Evolutionary conservation across 495 filamentous ascomycete species (phyloP), one percentile per base, ranked within the genome.

Genomic region (Daldinia grandis): DNA sequence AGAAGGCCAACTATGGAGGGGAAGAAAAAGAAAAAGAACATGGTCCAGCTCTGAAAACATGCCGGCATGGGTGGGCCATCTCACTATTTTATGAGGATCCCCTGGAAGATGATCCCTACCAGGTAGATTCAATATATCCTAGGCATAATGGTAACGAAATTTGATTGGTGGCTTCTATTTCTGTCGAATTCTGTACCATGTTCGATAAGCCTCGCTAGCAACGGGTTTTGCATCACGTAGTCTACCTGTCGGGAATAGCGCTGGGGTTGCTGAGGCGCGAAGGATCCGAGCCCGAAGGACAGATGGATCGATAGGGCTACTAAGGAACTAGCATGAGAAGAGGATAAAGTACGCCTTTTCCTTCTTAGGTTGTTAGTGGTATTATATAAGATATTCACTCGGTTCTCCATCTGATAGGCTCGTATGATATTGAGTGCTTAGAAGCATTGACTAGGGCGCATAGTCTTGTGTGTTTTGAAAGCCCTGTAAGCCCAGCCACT

Each of bases 151-250:
- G 33, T 19, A 12, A 25, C 8, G 10, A 17, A 35, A 8, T 51
- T 31, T 33, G 31, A 72, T 72, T 72, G 69, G 69, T 33, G 35
- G 31, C 21, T 68, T 72, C 69, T 72, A 68, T 68, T 72, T 72
- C 47, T 54, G 69, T 64, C 42, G 59, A 64, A 59, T 60, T 40
- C 15, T 40, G 38, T 6, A 40, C 38, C 38, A 17, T 40, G n/a
- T 8, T 40, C 38, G 38, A 40, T 5, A 40, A 40, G 38, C 6
- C 38, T 40, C 2, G 19, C 42, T 21, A 47, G 42, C 17, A 21
- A 21, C 12, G 17, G 17, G 6, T 8, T 47, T 21, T n/a, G 40
- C 17, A 58, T 69, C 59, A 58, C 44, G 58, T 30, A 44, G 47
- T 58, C 35, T 44, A 59, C 27, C 44, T 64, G 31, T 47, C 31